Conservation (phyloP, 2,329 filamentous ascomycete species). For the Fusarium sp. region DNA sequence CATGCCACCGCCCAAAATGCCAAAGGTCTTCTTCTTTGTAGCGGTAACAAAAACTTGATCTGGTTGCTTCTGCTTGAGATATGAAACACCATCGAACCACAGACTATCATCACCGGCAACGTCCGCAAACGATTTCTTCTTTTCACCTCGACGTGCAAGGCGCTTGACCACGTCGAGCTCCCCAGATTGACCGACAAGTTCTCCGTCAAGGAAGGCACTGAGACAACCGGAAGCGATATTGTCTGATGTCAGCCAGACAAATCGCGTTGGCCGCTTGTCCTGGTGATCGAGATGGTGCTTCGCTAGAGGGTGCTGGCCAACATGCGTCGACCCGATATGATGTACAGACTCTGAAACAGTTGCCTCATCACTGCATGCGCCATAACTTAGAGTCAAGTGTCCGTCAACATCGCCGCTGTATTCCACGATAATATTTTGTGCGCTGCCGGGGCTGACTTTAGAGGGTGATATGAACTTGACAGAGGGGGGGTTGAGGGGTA, state of each 20-base stretch:
- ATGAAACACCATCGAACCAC: constrained; percentile 41
- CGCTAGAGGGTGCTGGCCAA: constrained; percentile 33
- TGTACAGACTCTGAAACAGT: constrained; percentile 9
- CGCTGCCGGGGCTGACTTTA: not conserved
- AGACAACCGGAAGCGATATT: constrained; percentile 25
- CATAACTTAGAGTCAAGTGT: constrained; percentile 26
- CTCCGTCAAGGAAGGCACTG: constrained; percentile 28
- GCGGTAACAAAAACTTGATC: constrained; percentile 33
- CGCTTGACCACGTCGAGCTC: not conserved
- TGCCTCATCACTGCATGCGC: constrained; percentile 11
- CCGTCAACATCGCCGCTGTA: constrained; percentile 32
- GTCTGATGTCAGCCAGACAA: constrained; percentile 32
- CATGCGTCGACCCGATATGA: constrained; percentile 31
- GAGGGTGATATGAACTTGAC: not conserved
- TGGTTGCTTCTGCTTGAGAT: constrained; percentile 38
- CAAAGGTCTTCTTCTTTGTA: constrained; percentile 34
- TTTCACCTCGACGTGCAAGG: not conserved
- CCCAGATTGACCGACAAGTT: constrained; percentile 31
- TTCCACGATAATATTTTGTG: constrained; percentile 34
- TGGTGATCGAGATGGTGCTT: constrained; percentile 28
- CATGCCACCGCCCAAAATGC: constrained; percentile 51
- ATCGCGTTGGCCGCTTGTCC: constrained; percentile 23
- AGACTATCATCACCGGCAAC: not conserved
- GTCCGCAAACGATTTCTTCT: constrained; percentile 6
- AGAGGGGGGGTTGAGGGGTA: not conserved